Evolutionary conservation across 2,329 filamentous ascomycete genomes (phyloP), one percentile per base, ranked within the genome.

Genomic region (Trichoderma polysporum): DNA sequence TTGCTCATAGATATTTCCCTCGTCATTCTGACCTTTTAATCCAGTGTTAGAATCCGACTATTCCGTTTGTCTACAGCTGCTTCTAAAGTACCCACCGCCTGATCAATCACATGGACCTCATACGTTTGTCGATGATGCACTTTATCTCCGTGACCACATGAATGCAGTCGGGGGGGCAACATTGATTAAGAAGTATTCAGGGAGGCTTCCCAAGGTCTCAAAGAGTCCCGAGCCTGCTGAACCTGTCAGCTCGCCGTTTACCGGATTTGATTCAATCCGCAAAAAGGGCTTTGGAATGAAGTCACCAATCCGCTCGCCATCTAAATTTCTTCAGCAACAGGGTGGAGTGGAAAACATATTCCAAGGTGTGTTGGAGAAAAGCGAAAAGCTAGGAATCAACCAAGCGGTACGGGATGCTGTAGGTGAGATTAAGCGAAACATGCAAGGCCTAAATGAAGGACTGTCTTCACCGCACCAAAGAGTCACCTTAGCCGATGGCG

Each of bases 1-100:
- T 53, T 22, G 17, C 15, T 47, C 12, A 13, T 35, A 17, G 4
- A 45, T 3, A 12, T 25, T 19, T 9, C 4, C 2, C 17, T n/a
- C 8, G 27, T 12, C 10, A 13, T 25, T 31, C 62, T 60, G 13
- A 65, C 22, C n/a, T 25, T 27, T 22, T n/a, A 22, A 45, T 67
- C 5, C 69, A 93, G 91, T 99, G 39, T 81, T 98, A 29, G 88
- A 92, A 69, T 89, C 92, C 13, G 94, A 98, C 76, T 97, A 97
- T 74, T 94, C 95, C 1, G 86, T 88, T 39, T 94, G 92, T 9
- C 82, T 99, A 62, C 90, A 92, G 66, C 80, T 96, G 1, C 82
- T 98, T 29, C 84, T 98, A 1, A 92, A 92, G 72, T 98, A 98
- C 71, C 93, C 93, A 1, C 82, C 87, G 1, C 90, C 90, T 2